A percentile compares a stretch with the other conserved stretches of the same genome.
phyloP scores from a whole-genome alignment of 108 stramenopile species.

The Fragilariopsis cylindrus region DNA sequence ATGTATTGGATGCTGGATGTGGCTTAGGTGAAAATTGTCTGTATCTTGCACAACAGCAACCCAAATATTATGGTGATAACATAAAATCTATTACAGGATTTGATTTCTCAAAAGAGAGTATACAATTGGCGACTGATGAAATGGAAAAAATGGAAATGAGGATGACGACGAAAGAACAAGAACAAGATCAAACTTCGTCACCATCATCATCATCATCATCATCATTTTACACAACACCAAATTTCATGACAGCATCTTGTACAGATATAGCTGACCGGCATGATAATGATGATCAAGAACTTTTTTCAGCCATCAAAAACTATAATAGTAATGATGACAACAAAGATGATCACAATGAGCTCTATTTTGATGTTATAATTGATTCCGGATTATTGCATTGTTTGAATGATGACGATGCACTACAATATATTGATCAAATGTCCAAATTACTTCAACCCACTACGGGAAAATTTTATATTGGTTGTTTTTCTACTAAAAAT shows the following conservation, averaged over 20 bases:
- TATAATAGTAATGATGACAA: neutral
- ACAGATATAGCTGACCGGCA: neutral
- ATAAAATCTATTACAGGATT: slow-evolving; percentile 1
- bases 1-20: neutral
- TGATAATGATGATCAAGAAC: neutral
- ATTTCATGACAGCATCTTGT: neutral
- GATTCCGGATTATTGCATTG: slow-evolving; percentile 9
- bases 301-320: neutral
- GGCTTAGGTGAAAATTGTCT: slow-evolving; percentile 1
- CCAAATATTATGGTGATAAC: neutral
- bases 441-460: neutral
- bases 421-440: neutral
- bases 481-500: slow-evolving; percentile 4
- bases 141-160: no score
- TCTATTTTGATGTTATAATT: neutral
- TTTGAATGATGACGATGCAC: neutral
- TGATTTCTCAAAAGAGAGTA: neutral
- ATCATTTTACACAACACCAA: neutral
- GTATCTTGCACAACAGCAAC: neutral
- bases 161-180: no score
- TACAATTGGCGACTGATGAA: neutral
- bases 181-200: no score
- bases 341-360: neutral
- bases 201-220: neutral
- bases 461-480: neutral